phyloP scores from a whole-genome alignment of 1,139 yeast species.

The Hyphopichia fennica region DNA sequence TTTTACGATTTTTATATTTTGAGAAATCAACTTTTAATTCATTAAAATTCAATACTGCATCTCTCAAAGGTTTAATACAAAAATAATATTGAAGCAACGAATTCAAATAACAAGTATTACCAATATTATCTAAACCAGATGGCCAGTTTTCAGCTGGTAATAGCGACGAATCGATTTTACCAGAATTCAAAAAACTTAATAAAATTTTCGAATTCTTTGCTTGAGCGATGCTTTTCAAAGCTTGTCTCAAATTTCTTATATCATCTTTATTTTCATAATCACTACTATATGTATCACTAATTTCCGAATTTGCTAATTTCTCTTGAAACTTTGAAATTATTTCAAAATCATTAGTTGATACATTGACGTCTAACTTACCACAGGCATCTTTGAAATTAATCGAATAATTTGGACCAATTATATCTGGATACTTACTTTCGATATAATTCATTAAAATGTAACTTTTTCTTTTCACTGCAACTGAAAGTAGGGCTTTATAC shows the following conservation, averaged over 20 bases:
- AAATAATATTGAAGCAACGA: slow-evolving; percentile 88
- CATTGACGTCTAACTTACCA: slow-evolving; percentile 41
- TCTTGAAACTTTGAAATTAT: slow-evolving; percentile 56
- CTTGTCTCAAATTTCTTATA: slow-evolving; percentile 49
- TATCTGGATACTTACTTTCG: slow-evolving; percentile 42
- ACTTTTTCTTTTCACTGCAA: slow-evolving; percentile 43
- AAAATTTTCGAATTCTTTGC: slow-evolving; percentile 54
- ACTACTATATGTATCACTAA: slow-evolving; percentile 2
- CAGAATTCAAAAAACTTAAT: slow-evolving; percentile 52
- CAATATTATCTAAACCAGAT: slow-evolving; percentile 88
- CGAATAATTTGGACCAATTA: slow-evolving; percentile 14
- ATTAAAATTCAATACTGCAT: slow-evolving; percentile 58
- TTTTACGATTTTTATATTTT: slow-evolving; percentile 46
- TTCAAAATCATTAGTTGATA: slow-evolving; percentile 54
- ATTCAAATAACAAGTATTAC: slow-evolving; percentile 92
- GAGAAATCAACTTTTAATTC: slow-evolving; percentile 22
- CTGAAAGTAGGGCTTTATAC: slow-evolving; percentile 38
- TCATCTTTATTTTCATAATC: slow-evolving; percentile 23
- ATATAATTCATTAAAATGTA: slow-evolving; percentile 46
- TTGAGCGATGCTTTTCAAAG: slow-evolving; percentile 49
- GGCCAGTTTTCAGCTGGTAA: slow-evolving; percentile 76
- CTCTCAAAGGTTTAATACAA: slow-evolving; percentile 78
- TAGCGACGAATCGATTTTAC: slow-evolving; percentile 58
- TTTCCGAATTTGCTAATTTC: slow-evolving; percentile 16
- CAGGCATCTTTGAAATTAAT: slow-evolving; percentile 35